Conservation (phyloP, 805 yeast genomes). For the Myxozyma nipponensis region DNA sequence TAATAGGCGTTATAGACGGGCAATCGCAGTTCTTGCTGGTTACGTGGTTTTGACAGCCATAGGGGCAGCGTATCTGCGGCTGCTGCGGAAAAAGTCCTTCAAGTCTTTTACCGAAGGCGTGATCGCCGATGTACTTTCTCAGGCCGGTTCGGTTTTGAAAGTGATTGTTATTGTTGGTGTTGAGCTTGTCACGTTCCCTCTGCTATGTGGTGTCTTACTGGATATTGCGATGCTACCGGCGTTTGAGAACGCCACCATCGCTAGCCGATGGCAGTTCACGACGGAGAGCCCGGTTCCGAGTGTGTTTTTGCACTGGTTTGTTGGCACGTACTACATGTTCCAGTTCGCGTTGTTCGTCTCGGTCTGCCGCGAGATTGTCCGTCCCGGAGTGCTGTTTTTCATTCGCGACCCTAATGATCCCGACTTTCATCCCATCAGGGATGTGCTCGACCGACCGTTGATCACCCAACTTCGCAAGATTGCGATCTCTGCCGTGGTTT, state of each 20-base stretch:
- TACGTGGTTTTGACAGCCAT: conserved; percentile 14
- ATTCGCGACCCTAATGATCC: conserved; percentile 95
- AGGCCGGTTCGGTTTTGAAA: conserved; percentile 53
- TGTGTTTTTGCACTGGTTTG: conserved; percentile 50
- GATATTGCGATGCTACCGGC: conserved; percentile 67
- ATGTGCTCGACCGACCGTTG: conserved; percentile 77
- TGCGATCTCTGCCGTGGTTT: conserved; percentile 66
- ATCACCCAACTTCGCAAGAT: conserved; percentile 68
- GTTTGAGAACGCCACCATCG: conserved; percentile 31
- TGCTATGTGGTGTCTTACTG: conserved; percentile 75
- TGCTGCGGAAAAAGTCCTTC: background rate
- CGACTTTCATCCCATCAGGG: conserved; percentile 77
- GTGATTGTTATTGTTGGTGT: conserved; percentile 70
- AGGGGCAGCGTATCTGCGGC: conserved; percentile 19
- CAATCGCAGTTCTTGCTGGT: conserved; percentile 18
- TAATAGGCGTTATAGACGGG: conserved; percentile 21
- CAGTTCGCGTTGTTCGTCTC: conserved; percentile 81
- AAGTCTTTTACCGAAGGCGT: conserved; percentile 15
- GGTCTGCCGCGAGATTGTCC: conserved; percentile 69
- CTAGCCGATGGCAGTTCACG: conserved; percentile 11
- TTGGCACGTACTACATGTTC: conserved; percentile 85
- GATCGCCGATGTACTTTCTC: conserved; percentile 23
- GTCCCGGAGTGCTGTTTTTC: conserved; percentile 88
- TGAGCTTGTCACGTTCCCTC: conserved; percentile 82
- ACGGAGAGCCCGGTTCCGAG: conserved; percentile 29